Base-by-base conservation (phyloP, 2,329 filamentous ascomycete genomes). In the Hypoxylon sp. region DNA sequence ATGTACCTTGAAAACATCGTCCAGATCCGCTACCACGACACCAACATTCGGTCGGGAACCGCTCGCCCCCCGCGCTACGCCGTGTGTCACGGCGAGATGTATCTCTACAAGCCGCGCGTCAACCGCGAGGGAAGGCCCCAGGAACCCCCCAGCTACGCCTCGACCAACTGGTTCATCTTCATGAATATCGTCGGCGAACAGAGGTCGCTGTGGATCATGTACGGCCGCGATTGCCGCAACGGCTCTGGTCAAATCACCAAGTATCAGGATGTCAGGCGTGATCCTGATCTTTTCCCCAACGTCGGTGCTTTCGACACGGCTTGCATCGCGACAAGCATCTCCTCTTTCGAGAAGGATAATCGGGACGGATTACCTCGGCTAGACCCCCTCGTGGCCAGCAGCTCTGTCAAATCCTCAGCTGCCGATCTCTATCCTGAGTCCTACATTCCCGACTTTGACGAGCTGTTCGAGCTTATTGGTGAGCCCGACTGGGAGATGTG, bases 151-250 rank as follows among this genome's bases (percentile, higher is more conserved):
- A 1, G 30, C 1, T 12, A 20, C 5, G 11, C 8, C 4, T 20
- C 23, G 3, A 47, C 36, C 1, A 50, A 46, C 19, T 51, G 29
- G 20, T 31, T 43, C 21, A 11, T 55, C n/a, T 7, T 51, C 7
- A 51, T 47, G 47, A 42, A 51, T 27, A 26, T 55, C 19, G 17
- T 34, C 30, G 38, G 5, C 2, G 29, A 35, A 3, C 20, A 26
- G 3, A 55, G 41, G n/a, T 34, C 52, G 0, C 30, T 55, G 7
- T 55, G 52, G 52, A 27, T 55, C 4, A 12, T 40, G 13, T 47
- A 34, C 32, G 15, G n/a, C 4, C 37, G 48, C 23, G 49, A 52
- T 13, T 17, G 42, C 6, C 7, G 13, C 15, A 16, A 23, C 15
- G 27, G 34, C 11, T 7, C 2, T n/a, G 12, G 21, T 26, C 5